phyloP scores from a whole-genome alignment of 768 basidiomycete species.

The Boletus vermiculosoides region DNA sequence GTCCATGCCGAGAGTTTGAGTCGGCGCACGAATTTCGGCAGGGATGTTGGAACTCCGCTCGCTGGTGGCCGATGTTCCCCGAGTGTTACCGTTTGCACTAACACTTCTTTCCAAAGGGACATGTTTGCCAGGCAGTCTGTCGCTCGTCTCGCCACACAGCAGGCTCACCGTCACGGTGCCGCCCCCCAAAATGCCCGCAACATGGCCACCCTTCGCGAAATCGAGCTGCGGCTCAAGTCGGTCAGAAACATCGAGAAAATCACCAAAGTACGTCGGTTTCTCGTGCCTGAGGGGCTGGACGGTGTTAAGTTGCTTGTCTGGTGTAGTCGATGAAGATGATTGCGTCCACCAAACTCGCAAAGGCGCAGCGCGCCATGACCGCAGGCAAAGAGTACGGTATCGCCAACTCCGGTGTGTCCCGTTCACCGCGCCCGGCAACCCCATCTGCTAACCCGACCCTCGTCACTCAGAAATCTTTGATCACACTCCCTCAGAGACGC shows the following conservation, averaged over 20 bases:
- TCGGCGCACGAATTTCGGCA: conserved; percentile 26
- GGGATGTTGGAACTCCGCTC: conserved; percentile 18
- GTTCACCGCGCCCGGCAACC: neutral
- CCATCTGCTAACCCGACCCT: conserved; percentile 5
- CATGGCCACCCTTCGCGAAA: conserved; percentile 97
- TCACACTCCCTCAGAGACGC: conserved; percentile 65
- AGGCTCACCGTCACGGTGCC: conserved; percentile 37
- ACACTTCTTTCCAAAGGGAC: conserved; percentile 11
- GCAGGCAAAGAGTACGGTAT: conserved; percentile 90
- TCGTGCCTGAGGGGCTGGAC: neutral
- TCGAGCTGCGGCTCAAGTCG: conserved; percentile 94
- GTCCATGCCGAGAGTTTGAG: conserved; percentile 27
- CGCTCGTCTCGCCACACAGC: conserved; percentile 42
- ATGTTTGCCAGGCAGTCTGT: conserved; percentile 55
- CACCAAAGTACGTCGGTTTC: conserved; percentile 70
- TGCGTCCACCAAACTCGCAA: conserved; percentile 94
- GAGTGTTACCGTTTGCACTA: conserved; percentile 4
- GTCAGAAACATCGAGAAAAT: conserved; percentile 99
- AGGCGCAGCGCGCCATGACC: conserved; percentile 92
- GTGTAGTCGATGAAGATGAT: conserved; percentile 97
- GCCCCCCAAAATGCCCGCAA: conserved; percentile 60
- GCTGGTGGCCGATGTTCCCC: conserved; percentile 42
- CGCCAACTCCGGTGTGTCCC: conserved; percentile 74
- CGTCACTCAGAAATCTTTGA: conserved; percentile 76
- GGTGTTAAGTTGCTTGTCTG: conserved; percentile 4